Evolutionary conservation across 2,329 filamentous ascomycete species (phyloP).

Genomic region (Helminthosporium solani): DNA sequence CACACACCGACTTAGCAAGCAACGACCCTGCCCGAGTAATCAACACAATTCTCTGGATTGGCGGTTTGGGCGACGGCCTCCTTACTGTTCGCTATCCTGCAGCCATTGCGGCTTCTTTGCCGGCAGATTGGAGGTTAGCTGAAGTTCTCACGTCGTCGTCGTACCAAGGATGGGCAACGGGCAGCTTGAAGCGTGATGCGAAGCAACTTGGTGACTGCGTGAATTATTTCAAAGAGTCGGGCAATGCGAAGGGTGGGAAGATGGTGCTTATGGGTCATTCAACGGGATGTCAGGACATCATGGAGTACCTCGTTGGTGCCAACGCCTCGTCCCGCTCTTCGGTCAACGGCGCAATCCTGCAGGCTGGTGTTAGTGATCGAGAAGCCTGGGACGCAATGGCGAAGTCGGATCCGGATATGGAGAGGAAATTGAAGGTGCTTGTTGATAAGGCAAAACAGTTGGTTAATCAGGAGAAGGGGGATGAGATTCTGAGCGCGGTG

Average conservation of each 20-base stretch:
- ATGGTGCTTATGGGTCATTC: constrained; percentile 63
- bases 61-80: constrained; percentile 69
- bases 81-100: constrained; percentile 63
- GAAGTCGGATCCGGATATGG: constrained; percentile 25
- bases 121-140: constrained; percentile 55
- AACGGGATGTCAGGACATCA: constrained; percentile 66
- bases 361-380: constrained; percentile 77
- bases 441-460: constrained; percentile 55
- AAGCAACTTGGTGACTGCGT: constrained; percentile 56
- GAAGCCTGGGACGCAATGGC: constrained; percentile 54
- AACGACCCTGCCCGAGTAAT: constrained; percentile 13
- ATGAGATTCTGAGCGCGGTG: constrained; percentile 55
- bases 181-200: constrained; percentile 55
- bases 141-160: constrained; percentile 54
- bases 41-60: constrained; percentile 70
- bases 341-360: constrained; percentile 75
- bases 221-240: constrained; percentile 48
- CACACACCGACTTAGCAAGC: constrained; percentile 27
- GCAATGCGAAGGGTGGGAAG: not conserved
- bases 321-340: constrained; percentile 48
- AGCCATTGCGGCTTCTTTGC: constrained; percentile 50
- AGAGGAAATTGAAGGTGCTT: constrained; percentile 9
- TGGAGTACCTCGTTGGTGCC: constrained; percentile 59
- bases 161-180: constrained; percentile 57
- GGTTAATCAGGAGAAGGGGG: constrained; percentile 56